Evolutionary conservation across 2,329 filamentous ascomycete species (phyloP).

Genomic region (Phialocephala subalpina): DNA sequence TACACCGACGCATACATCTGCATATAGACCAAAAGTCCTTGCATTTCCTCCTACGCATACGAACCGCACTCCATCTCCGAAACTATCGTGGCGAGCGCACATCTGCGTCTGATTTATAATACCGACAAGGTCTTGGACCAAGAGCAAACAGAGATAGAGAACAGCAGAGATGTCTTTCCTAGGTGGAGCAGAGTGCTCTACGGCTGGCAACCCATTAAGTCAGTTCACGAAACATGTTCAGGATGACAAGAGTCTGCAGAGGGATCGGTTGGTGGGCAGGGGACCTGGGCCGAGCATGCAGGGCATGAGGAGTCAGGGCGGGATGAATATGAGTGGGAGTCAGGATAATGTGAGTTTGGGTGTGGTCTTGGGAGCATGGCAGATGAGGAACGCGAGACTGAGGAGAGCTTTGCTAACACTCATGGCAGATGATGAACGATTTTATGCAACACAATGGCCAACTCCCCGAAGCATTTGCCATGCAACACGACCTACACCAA

Average conservation of each 20-base stretch:
- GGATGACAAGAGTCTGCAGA: slow-evolving; percentile 93
- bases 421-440: slow-evolving; percentile 85
- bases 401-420: slow-evolving; percentile 18
- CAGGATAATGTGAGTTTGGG: slow-evolving; percentile 71
- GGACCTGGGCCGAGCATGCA: slow-evolving; percentile 75
- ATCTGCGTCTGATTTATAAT: slow-evolving; percentile 3
- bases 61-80: neutral
- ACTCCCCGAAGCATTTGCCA: slow-evolving; percentile 52
- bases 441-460: slow-evolving; percentile 83
- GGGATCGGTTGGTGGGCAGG: slow-evolving; percentile 84
- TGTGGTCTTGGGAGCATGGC: neutral
- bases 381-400: neutral
- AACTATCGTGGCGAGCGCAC: neutral
- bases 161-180: slow-evolving; percentile 82
- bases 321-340: slow-evolving; percentile 51
- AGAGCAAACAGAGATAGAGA: neutral
- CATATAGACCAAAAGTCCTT: slow-evolving; percentile 16
- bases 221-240: slow-evolving; percentile 98
- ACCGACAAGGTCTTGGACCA: neutral
- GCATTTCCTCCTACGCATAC: neutral
- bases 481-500: slow-evolving; percentile 44
- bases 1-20: slow-evolving; percentile 1
- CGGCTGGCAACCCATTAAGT: slow-evolving; percentile 92
- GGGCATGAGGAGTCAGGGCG: slow-evolving; percentile 76
- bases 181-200: slow-evolving; percentile 95